Conservation (phyloP, 257 asterid genomes). For the Lantana camara region DNA sequence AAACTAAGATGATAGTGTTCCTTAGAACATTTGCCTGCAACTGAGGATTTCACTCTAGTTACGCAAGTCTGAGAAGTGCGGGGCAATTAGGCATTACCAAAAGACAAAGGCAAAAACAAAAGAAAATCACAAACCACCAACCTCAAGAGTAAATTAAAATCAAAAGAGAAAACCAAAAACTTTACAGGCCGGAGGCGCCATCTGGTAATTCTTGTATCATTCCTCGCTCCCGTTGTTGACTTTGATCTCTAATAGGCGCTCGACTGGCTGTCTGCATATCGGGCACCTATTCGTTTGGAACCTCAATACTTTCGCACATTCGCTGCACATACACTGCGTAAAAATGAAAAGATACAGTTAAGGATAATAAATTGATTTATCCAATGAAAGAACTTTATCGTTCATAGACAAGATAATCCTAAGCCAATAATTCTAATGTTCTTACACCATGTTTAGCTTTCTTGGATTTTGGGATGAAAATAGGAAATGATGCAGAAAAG, state of each 20-base stretch:
- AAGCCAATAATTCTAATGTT: too few relatives aligned
- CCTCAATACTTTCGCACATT: conserved; percentile 92
- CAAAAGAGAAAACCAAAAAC: conserved; percentile 24
- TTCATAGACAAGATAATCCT: too few relatives aligned
- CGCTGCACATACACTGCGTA: conserved; percentile 98
- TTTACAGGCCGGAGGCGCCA: conserved; percentile 41
- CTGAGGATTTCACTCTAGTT: conserved; percentile 38
- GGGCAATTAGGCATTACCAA: conserved; percentile 17
- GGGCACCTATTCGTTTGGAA: conserved; percentile 96
- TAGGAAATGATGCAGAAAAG: too few relatives aligned
- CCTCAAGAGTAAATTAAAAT: neutral
- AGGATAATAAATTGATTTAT: neutral
- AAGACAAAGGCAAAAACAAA: neutral
- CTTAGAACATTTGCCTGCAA: conserved; percentile 30
- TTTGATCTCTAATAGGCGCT: conserved; percentile 93
- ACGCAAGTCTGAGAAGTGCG: conserved; percentile 27
- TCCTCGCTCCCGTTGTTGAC: conserved; percentile 67
- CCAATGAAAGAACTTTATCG: neutral
- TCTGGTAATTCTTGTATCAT: conserved; percentile 35
- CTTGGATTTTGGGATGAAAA: too few relatives aligned
- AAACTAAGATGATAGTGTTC: conserved; percentile 21
- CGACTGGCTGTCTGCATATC: conserved; percentile 97
- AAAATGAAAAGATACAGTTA: conserved; percentile 14
- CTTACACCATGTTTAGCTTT: too few relatives aligned
- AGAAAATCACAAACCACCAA: conserved; percentile 17